phyloP scores from a whole-genome alignment of 345 rosid genomes.

The Sisymbrium altissimum region DNA sequence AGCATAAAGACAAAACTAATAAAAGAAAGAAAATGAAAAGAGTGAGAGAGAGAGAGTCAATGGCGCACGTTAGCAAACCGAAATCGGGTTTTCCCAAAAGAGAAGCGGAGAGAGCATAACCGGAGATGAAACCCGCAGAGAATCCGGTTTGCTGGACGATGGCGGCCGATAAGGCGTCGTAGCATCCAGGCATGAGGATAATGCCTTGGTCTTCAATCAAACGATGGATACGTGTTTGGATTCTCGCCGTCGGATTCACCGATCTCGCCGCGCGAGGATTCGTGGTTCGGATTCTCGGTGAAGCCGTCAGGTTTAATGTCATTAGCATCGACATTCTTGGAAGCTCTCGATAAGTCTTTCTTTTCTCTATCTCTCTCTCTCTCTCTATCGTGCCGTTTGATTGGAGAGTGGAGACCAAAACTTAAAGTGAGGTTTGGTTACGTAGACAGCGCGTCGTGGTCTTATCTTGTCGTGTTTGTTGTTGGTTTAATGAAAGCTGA shows the following conservation, averaged over 20 bases:
- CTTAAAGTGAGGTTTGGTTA: not conserved
- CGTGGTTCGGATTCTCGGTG: not conserved
- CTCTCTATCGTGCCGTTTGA: not conserved
- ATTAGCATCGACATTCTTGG: slow-evolving; percentile 25
- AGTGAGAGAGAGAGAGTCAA: not conserved
- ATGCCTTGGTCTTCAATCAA: slow-evolving; percentile 45
- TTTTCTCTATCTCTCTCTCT: no score
- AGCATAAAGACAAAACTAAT: not conserved
- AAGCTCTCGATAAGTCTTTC: not conserved
- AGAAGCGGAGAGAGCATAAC: slow-evolving; percentile 48
- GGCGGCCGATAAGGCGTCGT: slow-evolving; percentile 50
- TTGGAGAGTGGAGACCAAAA: no score
- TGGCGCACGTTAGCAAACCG: slow-evolving; percentile 43
- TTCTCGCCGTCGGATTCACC: slow-evolving; percentile 35
- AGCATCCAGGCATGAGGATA: slow-evolving; percentile 50
- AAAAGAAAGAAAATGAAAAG: not conserved
- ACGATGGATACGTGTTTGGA: slow-evolving; percentile 41
- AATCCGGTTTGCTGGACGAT: slow-evolving; percentile 43
- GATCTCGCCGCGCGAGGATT: not conserved
- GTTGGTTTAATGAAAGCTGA: not conserved
- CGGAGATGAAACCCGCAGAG: slow-evolving; percentile 45
- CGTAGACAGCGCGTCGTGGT: not conserved
- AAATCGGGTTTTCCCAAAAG: slow-evolving; percentile 48
- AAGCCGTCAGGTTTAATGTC: slow-evolving; percentile 11
- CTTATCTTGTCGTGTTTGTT: not conserved